Evolutionary conservation across 768 basidiomycete genomes (phyloP), one percentile per base, ranked within the genome.

Genomic region (Mycena crocata): DNA sequence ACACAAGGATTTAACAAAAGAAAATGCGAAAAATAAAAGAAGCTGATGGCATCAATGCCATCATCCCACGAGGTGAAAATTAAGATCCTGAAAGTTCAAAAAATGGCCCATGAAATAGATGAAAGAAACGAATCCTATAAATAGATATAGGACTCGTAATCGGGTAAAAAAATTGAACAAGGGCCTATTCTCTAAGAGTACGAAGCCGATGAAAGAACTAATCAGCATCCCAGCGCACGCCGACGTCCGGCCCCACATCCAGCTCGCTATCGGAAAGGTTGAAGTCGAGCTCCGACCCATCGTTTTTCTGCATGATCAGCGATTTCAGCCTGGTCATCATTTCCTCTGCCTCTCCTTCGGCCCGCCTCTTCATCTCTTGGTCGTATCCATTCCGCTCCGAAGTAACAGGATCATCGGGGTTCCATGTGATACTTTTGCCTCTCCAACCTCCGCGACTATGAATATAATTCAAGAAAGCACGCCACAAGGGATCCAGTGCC

Each of bases 401-500:
- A 37, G 35, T 31, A 37, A 83, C 79, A 8, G 80, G 71, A 6
- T 75, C 80, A 0, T 64, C 63, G 0, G 86, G 82, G 67, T 89
- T 83, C 87, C 89, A 90, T 9, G 80, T 72, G 37, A 86, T 84
- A 8, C 76, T 74, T 7, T 79, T 78, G 8, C 89, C 89, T 32
- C 73, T 80, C 86, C 89, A 90, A 1, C 88, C 90, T 2, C 84
- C 83, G 17, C 84, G 82, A 21, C 70, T 54, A 65, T 86, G 74
- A n/a, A 90, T 75, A 67, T 87, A 89, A 62, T 88, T 89, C 51
- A 91, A 72, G 79, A 90, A 90, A 0, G 77, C 74, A 5, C 89
- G 77, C 90, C 90, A 90, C 3, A 90, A 77, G 1, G 89, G 89
- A 66, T 91, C 89, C 1, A 90, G 80, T 10, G 85, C 85, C 0